Evolutionary conservation across 345 rosid species (phyloP).

Genomic region (Hevea brasiliensis): DNA sequence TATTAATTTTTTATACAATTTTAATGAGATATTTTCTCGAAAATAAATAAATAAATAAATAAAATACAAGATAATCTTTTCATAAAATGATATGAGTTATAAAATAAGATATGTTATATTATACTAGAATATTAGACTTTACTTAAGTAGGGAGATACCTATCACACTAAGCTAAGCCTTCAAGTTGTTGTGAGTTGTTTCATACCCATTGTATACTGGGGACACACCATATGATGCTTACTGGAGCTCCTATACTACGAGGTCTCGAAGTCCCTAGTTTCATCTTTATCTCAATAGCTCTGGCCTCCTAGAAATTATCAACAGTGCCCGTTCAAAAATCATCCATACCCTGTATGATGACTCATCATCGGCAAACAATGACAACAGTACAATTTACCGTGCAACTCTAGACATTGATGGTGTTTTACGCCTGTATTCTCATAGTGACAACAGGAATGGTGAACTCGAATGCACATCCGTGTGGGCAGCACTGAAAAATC

Average conservation of each 20-base stretch:
- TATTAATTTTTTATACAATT: too few relatives aligned
- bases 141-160: too few relatives aligned
- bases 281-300: not conserved
- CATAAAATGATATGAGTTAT: too few relatives aligned
- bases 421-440: slow-evolving; percentile 15
- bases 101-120: too few relatives aligned
- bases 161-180: too few relatives aligned
- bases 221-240: not conserved
- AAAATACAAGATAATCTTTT: too few relatives aligned
- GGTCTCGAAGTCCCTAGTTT: not conserved
- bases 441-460: not conserved
- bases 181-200: too few relatives aligned
- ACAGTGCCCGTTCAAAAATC: not conserved
- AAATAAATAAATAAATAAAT: too few relatives aligned
- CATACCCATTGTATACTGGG: not conserved
- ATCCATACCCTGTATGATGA: not conserved
- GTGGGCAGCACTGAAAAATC: accelerated
- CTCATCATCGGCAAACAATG: not conserved
- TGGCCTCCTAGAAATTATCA: not conserved
- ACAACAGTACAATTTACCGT: slow-evolving; percentile 1
- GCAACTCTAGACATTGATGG: slow-evolving; percentile 12
- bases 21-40: too few relatives aligned
- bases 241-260: not conserved
- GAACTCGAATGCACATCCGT: too few relatives aligned
- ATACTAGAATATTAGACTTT: too few relatives aligned